Conservation (phyloP, 2,329 filamentous ascomycete genomes). For the Paecilomyces sp. region DNA sequence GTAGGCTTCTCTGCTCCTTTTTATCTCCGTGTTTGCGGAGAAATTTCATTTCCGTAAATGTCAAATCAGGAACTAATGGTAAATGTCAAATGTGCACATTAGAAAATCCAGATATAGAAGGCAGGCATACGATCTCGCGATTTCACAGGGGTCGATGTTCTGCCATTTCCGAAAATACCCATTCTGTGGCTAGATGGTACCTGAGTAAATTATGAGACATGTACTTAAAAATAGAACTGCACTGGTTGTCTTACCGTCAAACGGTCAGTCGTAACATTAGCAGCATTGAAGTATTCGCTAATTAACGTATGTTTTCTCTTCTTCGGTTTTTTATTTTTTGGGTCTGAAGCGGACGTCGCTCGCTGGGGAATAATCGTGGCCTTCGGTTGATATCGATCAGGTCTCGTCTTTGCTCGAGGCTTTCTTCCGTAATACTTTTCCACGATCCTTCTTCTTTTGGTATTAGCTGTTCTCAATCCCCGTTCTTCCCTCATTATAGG, state of each 20-base stretch:
- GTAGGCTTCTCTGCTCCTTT: neutral
- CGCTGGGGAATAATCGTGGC: conserved; percentile 1
- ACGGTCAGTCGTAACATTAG: conserved; percentile 45
- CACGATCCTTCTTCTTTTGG: neutral
- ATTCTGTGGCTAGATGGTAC: conserved; percentile 12
- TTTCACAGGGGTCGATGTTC: conserved; percentile 23
- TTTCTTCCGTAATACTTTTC: conserved; percentile 40
- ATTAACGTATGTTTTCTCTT: conserved; percentile 38
- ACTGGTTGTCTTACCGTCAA: conserved; percentile 41
- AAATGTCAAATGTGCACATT: conserved; percentile 1
- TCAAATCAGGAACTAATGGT: conserved; percentile 8
- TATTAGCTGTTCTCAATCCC: neutral
- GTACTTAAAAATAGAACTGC: neutral
- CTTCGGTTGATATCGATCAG: conserved; percentile 49
- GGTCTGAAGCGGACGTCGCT: neutral
- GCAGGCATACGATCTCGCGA: conserved; percentile 3
- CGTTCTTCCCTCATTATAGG: neutral
- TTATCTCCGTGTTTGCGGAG: conserved; percentile 5
- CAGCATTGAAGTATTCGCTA: conserved; percentile 47
- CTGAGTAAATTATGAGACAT: conserved; percentile 7
- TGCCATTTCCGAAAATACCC: conserved; percentile 31
- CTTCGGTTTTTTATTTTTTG: conserved; percentile 16
- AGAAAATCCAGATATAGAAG: too few species aligned
- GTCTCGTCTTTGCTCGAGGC: conserved; percentile 49
- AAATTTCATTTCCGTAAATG: conserved; percentile 18